phyloP scores from a whole-genome alignment of 148 eudicot genomes.

The Beta vulgaris region DNA sequence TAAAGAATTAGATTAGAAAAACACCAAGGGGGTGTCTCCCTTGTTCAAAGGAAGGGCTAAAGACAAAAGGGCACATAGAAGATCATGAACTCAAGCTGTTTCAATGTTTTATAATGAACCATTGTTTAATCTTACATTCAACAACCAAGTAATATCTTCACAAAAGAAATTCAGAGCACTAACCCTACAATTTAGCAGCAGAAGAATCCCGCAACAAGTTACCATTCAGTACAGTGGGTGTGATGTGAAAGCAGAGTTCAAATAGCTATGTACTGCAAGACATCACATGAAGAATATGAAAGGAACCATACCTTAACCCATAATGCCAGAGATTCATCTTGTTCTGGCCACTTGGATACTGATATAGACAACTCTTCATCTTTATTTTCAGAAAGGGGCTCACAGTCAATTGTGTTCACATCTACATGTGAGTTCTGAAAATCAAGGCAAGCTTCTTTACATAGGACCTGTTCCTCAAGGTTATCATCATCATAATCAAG shows the following conservation, averaged over 20 bases:
- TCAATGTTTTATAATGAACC: not conserved
- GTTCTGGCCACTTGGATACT: constrained; percentile 52
- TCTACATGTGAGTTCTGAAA: constrained; percentile 52
- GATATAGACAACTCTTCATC: constrained; percentile 45
- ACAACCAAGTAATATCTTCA: not conserved
- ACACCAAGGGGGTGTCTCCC: too few species aligned
- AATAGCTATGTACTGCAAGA: not conserved
- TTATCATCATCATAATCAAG: constrained; percentile 54
- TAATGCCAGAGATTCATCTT: constrained; percentile 72
- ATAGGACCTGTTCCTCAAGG: constrained; percentile 33
- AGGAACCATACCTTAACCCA: constrained; percentile 86
- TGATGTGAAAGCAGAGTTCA: not conserved
- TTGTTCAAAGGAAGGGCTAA: too few species aligned
- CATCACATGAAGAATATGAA: not conserved
- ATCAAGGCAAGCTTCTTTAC: constrained; percentile 40
- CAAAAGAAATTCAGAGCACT: not conserved
- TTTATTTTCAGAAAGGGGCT: constrained; percentile 31
- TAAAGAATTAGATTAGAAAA: too few species aligned
- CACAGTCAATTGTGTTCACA: constrained; percentile 56
- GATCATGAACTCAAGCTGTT: not conserved
- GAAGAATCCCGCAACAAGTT: not conserved
- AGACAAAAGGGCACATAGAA: not conserved
- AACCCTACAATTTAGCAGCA: not conserved
- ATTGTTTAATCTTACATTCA: not conserved
- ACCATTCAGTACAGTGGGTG: not conserved